Evolutionary conservation across 805 yeast genomes (phyloP).

Genomic region (Lachancea fermentati): DNA sequence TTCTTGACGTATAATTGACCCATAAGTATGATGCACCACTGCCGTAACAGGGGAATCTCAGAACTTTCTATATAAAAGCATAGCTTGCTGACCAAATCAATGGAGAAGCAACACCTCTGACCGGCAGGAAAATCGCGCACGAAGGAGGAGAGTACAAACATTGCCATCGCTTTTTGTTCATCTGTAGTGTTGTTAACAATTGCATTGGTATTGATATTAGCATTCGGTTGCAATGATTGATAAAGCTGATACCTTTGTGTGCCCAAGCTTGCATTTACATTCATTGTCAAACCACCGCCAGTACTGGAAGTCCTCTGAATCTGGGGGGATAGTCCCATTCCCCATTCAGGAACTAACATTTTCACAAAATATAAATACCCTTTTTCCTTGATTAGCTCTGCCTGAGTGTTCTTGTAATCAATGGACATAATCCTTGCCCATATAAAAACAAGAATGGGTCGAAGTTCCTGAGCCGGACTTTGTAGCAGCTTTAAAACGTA

Average conservation of each 20-base stretch:
- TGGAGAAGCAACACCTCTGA: constrained; percentile 70
- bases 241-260: constrained; percentile 17
- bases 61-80: constrained; percentile 59
- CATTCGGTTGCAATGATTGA: constrained; percentile 7
- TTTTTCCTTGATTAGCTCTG: constrained; percentile 84
- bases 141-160: constrained; percentile 80
- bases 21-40: constrained; percentile 82
- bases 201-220: constrained; percentile 7
- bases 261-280: constrained; percentile 14
- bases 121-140: constrained; percentile 76
- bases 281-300: constrained; percentile 21
- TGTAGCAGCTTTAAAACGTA: constrained; percentile 85
- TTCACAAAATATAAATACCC: constrained; percentile 84
- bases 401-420: constrained; percentile 84
- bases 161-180: constrained; percentile 94
- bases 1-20: constrained; percentile 71
- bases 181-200: constrained; percentile 41
- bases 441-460: constrained; percentile 89
- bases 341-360: constrained; percentile 52
- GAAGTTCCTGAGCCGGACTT: constrained; percentile 91
- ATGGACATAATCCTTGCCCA: constrained; percentile 99
- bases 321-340: constrained; percentile 11
- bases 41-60: constrained; percentile 81
- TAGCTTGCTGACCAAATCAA: constrained; percentile 66
- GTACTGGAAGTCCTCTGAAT: constrained; percentile 12